phyloP scores from a whole-genome alignment of 805 yeast genomes.

The Teunomyces kruisii region DNA sequence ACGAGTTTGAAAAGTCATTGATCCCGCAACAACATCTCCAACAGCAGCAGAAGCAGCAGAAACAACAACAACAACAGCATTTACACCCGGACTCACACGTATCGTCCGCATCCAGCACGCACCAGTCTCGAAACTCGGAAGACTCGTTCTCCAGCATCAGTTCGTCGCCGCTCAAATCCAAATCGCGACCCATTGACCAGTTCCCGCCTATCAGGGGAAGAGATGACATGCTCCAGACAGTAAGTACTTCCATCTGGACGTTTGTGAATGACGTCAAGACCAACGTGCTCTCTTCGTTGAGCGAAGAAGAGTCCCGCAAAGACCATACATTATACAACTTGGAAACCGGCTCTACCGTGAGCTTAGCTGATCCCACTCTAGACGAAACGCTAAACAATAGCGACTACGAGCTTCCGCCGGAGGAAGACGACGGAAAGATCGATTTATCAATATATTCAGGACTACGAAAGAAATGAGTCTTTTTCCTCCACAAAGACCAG shows the following conservation, averaged over 20 bases:
- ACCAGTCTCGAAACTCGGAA: conserved; percentile 20
- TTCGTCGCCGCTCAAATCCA: conserved; percentile 28
- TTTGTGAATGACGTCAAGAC: conserved; percentile 43
- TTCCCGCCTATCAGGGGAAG: background rate
- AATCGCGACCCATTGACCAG: conserved; percentile 11
- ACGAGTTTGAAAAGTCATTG: conserved; percentile 54
- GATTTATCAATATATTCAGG: conserved; percentile 28
- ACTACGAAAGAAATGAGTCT: conserved; percentile 1
- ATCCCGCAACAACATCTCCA: conserved; percentile 5
- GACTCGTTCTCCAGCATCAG: conserved; percentile 25
- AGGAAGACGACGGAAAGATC: conserved; percentile 20
- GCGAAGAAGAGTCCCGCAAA: conserved; percentile 11
- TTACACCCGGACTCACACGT: background rate
- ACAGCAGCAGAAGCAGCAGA: background rate
- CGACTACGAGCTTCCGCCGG: conserved; percentile 12
- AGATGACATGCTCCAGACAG: conserved; percentile 43
- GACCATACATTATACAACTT: conserved; percentile 18
- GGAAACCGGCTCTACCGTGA: conserved; percentile 27
- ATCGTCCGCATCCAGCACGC: conserved; percentile 6
- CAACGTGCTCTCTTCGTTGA: conserved; percentile 30
- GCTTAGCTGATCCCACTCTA: conserved; percentile 10
- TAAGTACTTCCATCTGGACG: conserved; percentile 42
- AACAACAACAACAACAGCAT: background rate
- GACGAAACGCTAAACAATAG: conserved; percentile 11
- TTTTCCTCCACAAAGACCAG: background rate